These are phyloP conservation scores for Boletus bicolor DNA, from an alignment of 768 basidiomycete species.

Conservation along the genomic window DNA sequence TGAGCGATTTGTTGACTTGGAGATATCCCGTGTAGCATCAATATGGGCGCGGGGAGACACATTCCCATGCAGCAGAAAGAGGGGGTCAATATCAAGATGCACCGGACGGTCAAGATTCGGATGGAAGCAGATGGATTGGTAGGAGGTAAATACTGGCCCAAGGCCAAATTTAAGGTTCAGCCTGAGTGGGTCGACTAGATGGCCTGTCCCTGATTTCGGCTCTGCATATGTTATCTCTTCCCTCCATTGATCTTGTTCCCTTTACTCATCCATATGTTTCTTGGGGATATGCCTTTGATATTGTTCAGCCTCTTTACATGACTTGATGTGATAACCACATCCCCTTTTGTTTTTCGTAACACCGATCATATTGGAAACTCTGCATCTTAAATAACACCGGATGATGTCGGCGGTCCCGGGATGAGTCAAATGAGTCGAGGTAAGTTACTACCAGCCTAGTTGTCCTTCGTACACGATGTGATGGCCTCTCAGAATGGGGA, in stretches of 20 bases:
- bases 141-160: constrained; percentile 38
- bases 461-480: no score
- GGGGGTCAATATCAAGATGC: constrained; percentile 43
- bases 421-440: background rate
- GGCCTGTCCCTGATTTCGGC: background rate
- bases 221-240: background rate
- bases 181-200: constrained; percentile 41
- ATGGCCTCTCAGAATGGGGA: background rate
- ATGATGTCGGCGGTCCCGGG: background rate
- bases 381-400: background rate
- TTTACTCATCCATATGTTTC: background rate
- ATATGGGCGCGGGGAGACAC: constrained; percentile 40
- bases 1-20: background rate
- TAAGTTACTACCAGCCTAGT: background rate
- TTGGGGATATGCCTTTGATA: background rate
- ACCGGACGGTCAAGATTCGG: constrained; percentile 47
- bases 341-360: background rate
- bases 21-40: constrained; percentile 19
- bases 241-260: background rate
- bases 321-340: background rate
- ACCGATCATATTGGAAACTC: background rate
- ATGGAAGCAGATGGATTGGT: constrained; percentile 45
- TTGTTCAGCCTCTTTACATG: no score
- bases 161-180: constrained; percentile 35
- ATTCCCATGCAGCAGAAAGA: constrained; percentile 38